Base-by-base conservation (phyloP, 2,329 filamentous ascomycete species). In the Monosporascus sp. region DNA sequence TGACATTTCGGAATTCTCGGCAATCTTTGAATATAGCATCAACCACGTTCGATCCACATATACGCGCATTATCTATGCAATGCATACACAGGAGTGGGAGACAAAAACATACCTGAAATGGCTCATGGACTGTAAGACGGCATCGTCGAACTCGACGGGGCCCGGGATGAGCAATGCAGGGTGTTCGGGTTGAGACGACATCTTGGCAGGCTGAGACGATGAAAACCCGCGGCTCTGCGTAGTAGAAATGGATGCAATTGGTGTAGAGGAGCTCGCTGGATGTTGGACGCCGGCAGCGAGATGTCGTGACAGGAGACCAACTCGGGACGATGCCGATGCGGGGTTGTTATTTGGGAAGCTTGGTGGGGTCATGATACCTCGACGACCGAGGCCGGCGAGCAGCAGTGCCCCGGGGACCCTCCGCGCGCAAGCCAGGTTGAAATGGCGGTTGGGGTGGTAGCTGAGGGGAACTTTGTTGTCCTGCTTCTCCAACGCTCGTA, bases 121-220 rank as follows among this genome's bases (percentile, higher is more conserved):
- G 77, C 88, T 87, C 93, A 97, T 97, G 56, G 91, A 90, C 72
- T 92, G 83, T 50, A 97, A 84, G 56, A 97, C 93, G 47, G 86
- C 91, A 93, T 97, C 93, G 71, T 97, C 93, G 69, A 97, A 97
- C 77, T 97, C 93, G 72, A 97, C 96, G 67, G 94, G 94, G 59
- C 94, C 94, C 48, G 94, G 94, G 68, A 99, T 97, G 74, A 99
- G 84, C 73, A 99, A 79, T 52, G 93, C 86, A 44, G 83, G 73
- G 67, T 86, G 83, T 49, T 76, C 71, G 51, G 81, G 76, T 63
- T 86, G 83, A 54, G 76, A 77, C 61, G 82, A 85, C 83, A 86
- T 86, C 51, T 67, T 76, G 67, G 60, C 47, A 47, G 61, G 58
- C 22, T 56, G 54, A 34, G 62, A 60, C 9, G 63, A 61, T 3